phyloP scores from a whole-genome alignment of 164 flowering plant species.

The Berberis vulgaris region DNA sequence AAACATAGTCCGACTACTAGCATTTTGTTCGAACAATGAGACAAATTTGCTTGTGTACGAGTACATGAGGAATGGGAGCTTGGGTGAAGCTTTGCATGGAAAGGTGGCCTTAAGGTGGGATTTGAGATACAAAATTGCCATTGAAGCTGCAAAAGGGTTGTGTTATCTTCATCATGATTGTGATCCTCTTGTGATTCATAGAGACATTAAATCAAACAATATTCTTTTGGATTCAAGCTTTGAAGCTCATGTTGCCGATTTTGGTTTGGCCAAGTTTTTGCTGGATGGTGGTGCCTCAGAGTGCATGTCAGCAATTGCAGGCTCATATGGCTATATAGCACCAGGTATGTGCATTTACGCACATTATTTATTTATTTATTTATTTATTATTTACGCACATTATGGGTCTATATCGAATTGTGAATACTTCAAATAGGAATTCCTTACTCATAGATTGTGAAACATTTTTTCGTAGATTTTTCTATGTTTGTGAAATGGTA shows the following conservation, averaged over 20 bases:
- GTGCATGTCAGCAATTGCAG: conserved; percentile 89
- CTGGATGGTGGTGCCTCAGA: conserved; percentile 52
- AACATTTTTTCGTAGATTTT: no score
- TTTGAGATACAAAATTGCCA: conserved; percentile 54
- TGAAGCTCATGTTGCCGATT: conserved; percentile 86
- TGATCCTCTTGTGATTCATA: conserved; percentile 55
- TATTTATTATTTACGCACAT: not conserved
- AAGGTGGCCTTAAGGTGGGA: conserved; percentile 39
- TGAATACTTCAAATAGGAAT: no score
- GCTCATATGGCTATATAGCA: conserved; percentile 96
- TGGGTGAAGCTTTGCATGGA: conserved; percentile 68
- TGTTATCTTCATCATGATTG: conserved; percentile 79
- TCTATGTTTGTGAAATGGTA: no score
- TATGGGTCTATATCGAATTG: no score
- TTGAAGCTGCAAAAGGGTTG: conserved; percentile 61
- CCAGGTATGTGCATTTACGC: conserved; percentile 39
- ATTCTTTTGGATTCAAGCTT: conserved; percentile 57
- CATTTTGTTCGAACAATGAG: conserved; percentile 71
- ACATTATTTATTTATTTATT: not conserved
- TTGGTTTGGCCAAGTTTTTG: conserved; percentile 82
- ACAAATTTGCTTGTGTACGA: conserved; percentile 63
- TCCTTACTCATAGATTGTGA: no score
- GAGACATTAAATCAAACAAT: conserved; percentile 76
- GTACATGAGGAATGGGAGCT: conserved; percentile 75
- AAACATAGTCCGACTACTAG: conserved; percentile 74